These are phyloP conservation scores for Epichloe uncinata DNA, from an alignment of 2,329 filamentous ascomycete species.

Conservation along the genomic window DNA sequence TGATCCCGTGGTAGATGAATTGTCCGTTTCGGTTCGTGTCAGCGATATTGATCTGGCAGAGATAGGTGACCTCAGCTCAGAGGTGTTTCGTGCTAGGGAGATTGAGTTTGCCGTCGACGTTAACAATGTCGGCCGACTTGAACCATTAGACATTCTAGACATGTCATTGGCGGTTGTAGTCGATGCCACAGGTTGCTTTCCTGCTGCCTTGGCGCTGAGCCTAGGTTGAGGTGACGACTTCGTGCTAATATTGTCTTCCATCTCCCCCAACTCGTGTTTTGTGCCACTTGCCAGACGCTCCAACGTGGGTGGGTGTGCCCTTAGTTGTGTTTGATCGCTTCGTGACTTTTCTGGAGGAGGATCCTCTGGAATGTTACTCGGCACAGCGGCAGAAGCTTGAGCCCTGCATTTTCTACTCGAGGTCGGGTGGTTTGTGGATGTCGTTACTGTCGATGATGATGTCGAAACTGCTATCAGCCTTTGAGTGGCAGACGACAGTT, in stretches of 20 bases:
- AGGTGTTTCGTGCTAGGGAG: slow-evolving; percentile 1
- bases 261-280: background rate
- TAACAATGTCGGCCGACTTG: background rate
- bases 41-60: slow-evolving; percentile 2
- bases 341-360: background rate
- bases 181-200: slow-evolving; percentile 29
- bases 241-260: background rate
- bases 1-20: slow-evolving; percentile 4
- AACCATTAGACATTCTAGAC: slow-evolving; percentile 5
- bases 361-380: background rate
- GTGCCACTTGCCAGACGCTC: slow-evolving; percentile 12
- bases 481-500: slow-evolving; percentile 15
- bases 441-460: slow-evolving; percentile 12
- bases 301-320: slow-evolving; percentile 13
- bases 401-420: slow-evolving; percentile 34
- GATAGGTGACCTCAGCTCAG: slow-evolving; percentile 1
- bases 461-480: slow-evolving; percentile 31
- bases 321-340: slow-evolving; percentile 10
- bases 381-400: slow-evolving; percentile 25
- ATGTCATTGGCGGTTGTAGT: slow-evolving; percentile 8
- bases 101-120: background rate
- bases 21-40: slow-evolving; percentile 4
- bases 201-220: slow-evolving; percentile 32
- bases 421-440: slow-evolving; percentile 28
- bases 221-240: background rate